Base-by-base conservation (phyloP, 805 yeast species). In the Candida coquimbonensis region DNA sequence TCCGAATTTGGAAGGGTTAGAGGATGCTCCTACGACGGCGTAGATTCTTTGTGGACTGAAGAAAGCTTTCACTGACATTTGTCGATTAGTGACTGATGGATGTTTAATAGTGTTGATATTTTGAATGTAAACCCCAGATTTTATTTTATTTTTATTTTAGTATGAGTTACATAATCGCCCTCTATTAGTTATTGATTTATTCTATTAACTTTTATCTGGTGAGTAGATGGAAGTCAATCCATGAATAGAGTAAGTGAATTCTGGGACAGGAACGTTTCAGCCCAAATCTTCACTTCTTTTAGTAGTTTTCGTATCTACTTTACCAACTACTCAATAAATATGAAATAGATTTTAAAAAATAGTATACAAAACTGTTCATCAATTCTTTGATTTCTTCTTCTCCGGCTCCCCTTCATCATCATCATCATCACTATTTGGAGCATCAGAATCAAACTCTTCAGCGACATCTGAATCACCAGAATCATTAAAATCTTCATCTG, bases 401-500 rank as follows among this genome's bases (percentile, higher is more conserved):
- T 71, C 68, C 43, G 73, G 69, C 39, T 61, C 64, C 5, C 45
- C 48, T 26, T 40, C 52, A 17, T 40, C 64, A 19, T 45, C 51
- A 19, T 45, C 51, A 29, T 29, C 31, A 29, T 29, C 31, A 38
- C 45, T 49, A 33, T 43, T 44, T 13, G 45, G 43, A 8, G 53
- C 56, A 36, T 56, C 57, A 31, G 56, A 52, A 34, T 54, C 59
- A 35, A 47, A 56, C 42, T 56, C 67, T 25, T 63, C 69, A 12
- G 56, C 57, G 37, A 51, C 54, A 32, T 56, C 58, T 27, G 67
- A 72, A 55, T 88, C 91, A 57, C 87, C 96, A 7, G 70, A 75
- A 27, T 65, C 76, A 24, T 46, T 61, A 70, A 90, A 91, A 64
- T 91, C 98, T 62, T 83, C 96, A 67, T 89, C 98, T 26, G 67